Conservation (phyloP, 2,329 filamentous ascomycete species). For the Helotiales sp. region DNA sequence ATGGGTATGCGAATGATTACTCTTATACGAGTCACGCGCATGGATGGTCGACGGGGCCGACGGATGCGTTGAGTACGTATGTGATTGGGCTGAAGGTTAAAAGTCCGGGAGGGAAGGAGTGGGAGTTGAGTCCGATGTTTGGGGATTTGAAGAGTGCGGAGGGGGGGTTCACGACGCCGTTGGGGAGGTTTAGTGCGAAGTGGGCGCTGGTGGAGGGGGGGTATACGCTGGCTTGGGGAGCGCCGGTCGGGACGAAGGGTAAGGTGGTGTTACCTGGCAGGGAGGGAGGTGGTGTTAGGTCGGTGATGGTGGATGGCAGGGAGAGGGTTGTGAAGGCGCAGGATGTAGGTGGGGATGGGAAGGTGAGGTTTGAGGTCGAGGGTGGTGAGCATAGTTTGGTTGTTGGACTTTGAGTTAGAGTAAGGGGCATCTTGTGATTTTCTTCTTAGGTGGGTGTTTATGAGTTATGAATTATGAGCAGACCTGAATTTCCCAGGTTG, state of each 20-base stretch:
- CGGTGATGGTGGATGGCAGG: conserved; percentile 18
- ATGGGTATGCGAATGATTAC: conserved; percentile 56
- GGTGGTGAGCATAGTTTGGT: conserved; percentile 18
- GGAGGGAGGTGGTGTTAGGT: background rate
- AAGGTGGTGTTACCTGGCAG: conserved; percentile 23
- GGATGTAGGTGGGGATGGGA: conserved; percentile 10
- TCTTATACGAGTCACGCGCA: conserved; percentile 54
- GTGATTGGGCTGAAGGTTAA: conserved; percentile 50
- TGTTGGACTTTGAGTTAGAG: conserved; percentile 15
- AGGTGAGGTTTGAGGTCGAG: conserved; percentile 14
- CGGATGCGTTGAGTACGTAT: conserved; percentile 51
- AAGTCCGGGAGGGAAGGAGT: conserved; percentile 44
- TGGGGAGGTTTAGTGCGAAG: conserved; percentile 47
- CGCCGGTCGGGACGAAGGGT: conserved; percentile 29
- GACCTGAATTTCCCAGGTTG: too few species aligned
- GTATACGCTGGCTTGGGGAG: conserved; percentile 25
- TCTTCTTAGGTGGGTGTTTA: background rate
- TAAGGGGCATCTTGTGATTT: background rate
- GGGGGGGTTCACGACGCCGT: conserved; percentile 48
- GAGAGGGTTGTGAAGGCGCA: background rate
- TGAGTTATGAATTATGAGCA: background rate
- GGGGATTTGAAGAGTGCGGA: conserved; percentile 47
- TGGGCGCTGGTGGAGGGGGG: conserved; percentile 35
- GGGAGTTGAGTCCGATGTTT: conserved; percentile 48
- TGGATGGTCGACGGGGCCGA: conserved; percentile 56